These are phyloP conservation scores for Picea sitchensis DNA, from an alignment of 75 land plant species.

Conservation along the genomic window DNA sequence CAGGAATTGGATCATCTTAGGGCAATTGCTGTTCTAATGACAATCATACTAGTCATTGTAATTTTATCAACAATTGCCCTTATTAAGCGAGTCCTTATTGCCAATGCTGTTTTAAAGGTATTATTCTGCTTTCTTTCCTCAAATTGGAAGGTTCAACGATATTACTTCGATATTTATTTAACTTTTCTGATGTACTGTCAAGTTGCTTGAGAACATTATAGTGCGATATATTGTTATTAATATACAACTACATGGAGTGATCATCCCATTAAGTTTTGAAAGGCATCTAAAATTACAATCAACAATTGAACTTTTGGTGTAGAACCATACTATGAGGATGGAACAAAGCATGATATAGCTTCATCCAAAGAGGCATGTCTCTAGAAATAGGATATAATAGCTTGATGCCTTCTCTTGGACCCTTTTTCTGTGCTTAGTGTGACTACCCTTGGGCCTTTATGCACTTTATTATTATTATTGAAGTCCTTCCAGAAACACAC, in stretches of 20 bases:
- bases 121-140: conserved; percentile 11
- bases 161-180: not conserved
- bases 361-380: not conserved
- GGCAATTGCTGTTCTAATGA: conserved; percentile 74
- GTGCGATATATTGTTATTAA: not conserved
- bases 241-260: not conserved
- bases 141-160: not conserved
- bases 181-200: not conserved
- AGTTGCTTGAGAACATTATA: not conserved
- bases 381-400: not conserved
- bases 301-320: not conserved
- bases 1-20: conserved; percentile 82
- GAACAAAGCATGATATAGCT: not conserved
- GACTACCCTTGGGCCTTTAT: too few relatives aligned
- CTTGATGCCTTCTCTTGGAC: not conserved
- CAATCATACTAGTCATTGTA: conserved; percentile 54
- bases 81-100: conserved; percentile 78
- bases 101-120: conserved; percentile 91
- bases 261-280: not conserved
- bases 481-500: too few relatives aligned
- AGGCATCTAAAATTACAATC: not conserved
- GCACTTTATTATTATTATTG: too few relatives aligned
- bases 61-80: conserved; percentile 78
- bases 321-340: not conserved
- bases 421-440: not conserved